phyloP scores from a whole-genome alignment of 2,329 filamentous ascomycete species.

The Trichophyton schoenleinii region DNA sequence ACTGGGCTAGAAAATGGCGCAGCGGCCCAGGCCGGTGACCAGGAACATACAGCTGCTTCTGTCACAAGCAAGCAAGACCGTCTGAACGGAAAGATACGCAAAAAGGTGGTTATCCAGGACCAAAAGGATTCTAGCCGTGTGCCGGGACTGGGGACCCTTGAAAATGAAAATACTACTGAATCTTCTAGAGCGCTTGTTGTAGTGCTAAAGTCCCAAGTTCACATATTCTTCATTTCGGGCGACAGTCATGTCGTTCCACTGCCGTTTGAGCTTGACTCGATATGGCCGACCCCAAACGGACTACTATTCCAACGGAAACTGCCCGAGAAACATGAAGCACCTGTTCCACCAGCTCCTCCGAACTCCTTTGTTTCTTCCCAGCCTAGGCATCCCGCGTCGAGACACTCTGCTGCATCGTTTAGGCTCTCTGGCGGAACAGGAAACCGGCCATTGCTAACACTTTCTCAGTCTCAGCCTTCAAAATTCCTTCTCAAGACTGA shows the following conservation, averaged over 20 bases:
- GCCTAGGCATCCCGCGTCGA: constrained; percentile 28
- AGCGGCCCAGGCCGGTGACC: background rate
- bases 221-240: constrained; percentile 82
- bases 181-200: constrained; percentile 62
- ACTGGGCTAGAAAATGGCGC: background rate
- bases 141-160: constrained; percentile 23
- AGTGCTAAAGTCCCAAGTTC: constrained; percentile 81
- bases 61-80: background rate
- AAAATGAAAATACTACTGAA: constrained; percentile 18
- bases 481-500: constrained; percentile 44
- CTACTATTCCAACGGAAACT: constrained; percentile 76
- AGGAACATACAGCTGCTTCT: background rate
- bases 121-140: constrained; percentile 6
- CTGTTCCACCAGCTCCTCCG: constrained; percentile 48
- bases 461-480: constrained; percentile 44
- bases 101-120: constrained; percentile 11
- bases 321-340: constrained; percentile 20
- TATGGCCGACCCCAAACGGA: constrained; percentile 68
- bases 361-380: constrained; percentile 74
- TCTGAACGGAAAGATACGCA: constrained; percentile 9
- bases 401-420: constrained; percentile 26
- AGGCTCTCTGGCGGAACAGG: constrained; percentile 22
- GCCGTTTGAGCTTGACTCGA: constrained; percentile 84
- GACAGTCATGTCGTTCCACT: constrained; percentile 82
- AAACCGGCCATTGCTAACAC: constrained; percentile 37